Conservation (phyloP, 352 stramenopile genomes). For the Globisporangium perplexum region DNA sequence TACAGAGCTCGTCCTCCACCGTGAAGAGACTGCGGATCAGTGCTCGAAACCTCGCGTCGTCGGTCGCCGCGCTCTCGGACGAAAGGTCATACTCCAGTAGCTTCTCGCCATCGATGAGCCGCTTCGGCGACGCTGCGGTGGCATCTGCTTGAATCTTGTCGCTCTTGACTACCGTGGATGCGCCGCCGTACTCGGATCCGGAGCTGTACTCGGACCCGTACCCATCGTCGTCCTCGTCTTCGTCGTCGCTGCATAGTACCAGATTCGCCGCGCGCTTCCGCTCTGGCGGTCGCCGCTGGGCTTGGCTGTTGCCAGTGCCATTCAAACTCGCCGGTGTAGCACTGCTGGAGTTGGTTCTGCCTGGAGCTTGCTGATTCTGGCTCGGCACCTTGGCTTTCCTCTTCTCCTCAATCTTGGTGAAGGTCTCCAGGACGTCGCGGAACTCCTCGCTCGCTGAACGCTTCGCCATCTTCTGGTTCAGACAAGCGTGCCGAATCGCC, state of each 20-base stretch:
- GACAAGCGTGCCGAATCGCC: slow-evolving; percentile 49
- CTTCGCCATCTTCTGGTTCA: slow-evolving; percentile 72
- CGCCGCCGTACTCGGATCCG: slow-evolving; percentile 28
- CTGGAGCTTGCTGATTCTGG: not conserved
- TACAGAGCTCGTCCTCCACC: slow-evolving; percentile 49
- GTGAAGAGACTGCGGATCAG: slow-evolving; percentile 77
- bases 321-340: not conserved
- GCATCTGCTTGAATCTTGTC: slow-evolving; percentile 9
- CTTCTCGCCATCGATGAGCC: slow-evolving; percentile 26
- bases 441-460: slow-evolving; percentile 66
- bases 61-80: slow-evolving; percentile 29
- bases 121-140: not conserved
- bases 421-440: slow-evolving; percentile 48
- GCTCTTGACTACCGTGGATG: slow-evolving; percentile 15
- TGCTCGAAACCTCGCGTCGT: slow-evolving; percentile 61
- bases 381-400: not conserved
- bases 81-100: slow-evolving; percentile 37
- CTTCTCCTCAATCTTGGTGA: slow-evolving; percentile 16
- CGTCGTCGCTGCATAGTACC: slow-evolving; percentile 57
- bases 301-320: slow-evolving; percentile 1
- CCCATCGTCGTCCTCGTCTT: slow-evolving; percentile 54
- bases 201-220: slow-evolving; percentile 29
- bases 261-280: slow-evolving; percentile 26
- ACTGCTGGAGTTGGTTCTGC: not conserved
- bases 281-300: not conserved